Conservation (phyloP, 1,284 basidiomycete species). For the Ceratobasidium papillatum region DNA sequence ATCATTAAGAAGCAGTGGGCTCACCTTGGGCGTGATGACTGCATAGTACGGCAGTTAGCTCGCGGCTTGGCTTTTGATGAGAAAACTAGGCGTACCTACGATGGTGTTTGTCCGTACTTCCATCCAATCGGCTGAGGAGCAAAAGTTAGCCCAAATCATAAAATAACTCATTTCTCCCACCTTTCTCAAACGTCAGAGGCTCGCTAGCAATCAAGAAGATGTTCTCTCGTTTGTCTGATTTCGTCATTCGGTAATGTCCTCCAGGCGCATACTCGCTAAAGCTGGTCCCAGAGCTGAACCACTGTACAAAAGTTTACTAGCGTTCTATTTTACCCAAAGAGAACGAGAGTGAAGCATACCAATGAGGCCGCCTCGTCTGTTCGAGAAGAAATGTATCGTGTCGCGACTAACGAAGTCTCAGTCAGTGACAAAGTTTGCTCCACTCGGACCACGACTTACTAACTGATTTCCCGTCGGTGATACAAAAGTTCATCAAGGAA, state of each 20-base stretch:
- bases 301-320: constrained; percentile 57
- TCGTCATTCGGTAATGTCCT: constrained; percentile 94
- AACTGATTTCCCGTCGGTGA: constrained; percentile 93
- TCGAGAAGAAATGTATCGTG: constrained; percentile 91
- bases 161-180: constrained; percentile 57
- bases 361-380: constrained; percentile 93
- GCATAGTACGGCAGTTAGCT: constrained; percentile 51
- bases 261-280: constrained; percentile 91
- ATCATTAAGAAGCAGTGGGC: not conserved
- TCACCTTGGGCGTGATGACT: constrained; percentile 86
- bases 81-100: constrained; percentile 56
- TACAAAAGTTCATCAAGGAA: constrained; percentile 94
- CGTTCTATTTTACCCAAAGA: not conserved
- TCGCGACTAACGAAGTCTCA: constrained; percentile 65
- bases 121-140: constrained; percentile 83
- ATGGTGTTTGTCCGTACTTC: constrained; percentile 95
- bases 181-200: constrained; percentile 93
- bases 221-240: constrained; percentile 93
- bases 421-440: not conserved
- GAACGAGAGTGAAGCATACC: constrained; percentile 54
- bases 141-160: constrained; percentile 43
- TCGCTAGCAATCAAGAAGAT: constrained; percentile 95
- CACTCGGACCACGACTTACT: constrained; percentile 1
- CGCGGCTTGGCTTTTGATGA: not conserved
- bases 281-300: constrained; percentile 93